Conservation (phyloP, 129 eudicot genomes). For the Flaveria ramosissima region DNA sequence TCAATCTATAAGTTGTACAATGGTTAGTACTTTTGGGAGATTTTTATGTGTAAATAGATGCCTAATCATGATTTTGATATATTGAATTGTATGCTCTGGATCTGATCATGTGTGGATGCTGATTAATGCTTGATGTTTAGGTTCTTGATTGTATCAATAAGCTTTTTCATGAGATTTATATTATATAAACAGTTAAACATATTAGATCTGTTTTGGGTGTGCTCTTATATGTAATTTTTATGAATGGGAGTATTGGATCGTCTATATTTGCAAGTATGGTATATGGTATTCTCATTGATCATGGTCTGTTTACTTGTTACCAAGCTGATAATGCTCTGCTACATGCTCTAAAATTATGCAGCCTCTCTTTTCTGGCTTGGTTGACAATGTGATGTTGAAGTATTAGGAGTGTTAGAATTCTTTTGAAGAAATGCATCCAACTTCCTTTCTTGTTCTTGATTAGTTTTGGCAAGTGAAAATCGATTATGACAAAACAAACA, state of each 20-base stretch:
- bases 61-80: conserved; percentile 8
- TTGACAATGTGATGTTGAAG: neutral
- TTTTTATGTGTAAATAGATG: conserved; percentile 15
- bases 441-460: neutral
- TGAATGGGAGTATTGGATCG: neutral
- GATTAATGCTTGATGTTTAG: conserved; percentile 1
- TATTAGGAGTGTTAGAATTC: neutral
- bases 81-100: conserved; percentile 19
- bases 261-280: neutral
- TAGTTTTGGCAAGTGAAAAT: conserved; percentile 3
- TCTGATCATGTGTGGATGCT: conserved; percentile 16
- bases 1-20: neutral
- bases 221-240: neutral
- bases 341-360: neutral
- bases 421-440: neutral
- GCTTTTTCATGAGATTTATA: neutral
- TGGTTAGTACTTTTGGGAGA: neutral
- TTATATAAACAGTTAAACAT: conserved; percentile 3
- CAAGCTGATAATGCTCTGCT: neutral
- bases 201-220: neutral
- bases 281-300: conserved; percentile 5
- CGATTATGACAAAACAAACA: too few relatives aligned
- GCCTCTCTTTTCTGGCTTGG: neutral
- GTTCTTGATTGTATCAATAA: conserved; percentile 1
- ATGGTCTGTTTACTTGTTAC: conserved; percentile 15